Evolutionary conservation across 1,139 yeast species (phyloP), one percentile per base, ranked within the genome.

Genomic region (Hanseniaspora sp.): DNA sequence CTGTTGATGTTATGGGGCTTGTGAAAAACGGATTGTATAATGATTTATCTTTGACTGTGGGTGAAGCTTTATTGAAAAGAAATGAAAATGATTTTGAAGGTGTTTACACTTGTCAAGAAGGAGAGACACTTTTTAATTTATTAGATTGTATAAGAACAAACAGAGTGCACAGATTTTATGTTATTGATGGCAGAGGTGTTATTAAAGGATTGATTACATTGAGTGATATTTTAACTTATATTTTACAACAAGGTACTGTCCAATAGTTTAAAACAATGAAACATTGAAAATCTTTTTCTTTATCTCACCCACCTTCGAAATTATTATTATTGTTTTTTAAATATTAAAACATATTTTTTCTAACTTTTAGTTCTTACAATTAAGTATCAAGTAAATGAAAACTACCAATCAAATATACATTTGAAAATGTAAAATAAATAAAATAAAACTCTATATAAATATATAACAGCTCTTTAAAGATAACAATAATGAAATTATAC

Each of bases 21-120:
- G 90, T 92, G 57, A 92, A 90, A 68, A 96, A 96, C 43, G 97
- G 97, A 2, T 83, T 87, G 65, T 88, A 90, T 65, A 86, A 90
- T 42, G 98, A 92, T 68, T 73, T 92, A 59, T 86, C 90, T 47
- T 73, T 94, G 60, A 84, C 94, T 56, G 96, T 94, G 9, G 99
- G 98, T 3, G 97, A 92, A 67, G 98, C 98, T 0, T 74, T 94
- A 56, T 80, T 92, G 79, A 79, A 95, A 67, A 54, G 56, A 54
- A 79, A 98, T 65, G 83, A 95, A 8, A 96, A 90, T 62, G 97
- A 92, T 67, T 94, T 92, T 64, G 98, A 92, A 68, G 98, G 99
- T 56, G 98, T 94, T 15, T 90, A 90, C 69, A 92, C 97, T 0
- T 94, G 98, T 70, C 88, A 97, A 0, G 75, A 82, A 60, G 77